A percentile compares a stretch with the other conserved stretches of the same genome.
These are phyloP conservation scores for Fusarium annulatum DNA, from an alignment of 2,329 filamentous ascomycete genomes.

Conservation along the genomic window DNA sequence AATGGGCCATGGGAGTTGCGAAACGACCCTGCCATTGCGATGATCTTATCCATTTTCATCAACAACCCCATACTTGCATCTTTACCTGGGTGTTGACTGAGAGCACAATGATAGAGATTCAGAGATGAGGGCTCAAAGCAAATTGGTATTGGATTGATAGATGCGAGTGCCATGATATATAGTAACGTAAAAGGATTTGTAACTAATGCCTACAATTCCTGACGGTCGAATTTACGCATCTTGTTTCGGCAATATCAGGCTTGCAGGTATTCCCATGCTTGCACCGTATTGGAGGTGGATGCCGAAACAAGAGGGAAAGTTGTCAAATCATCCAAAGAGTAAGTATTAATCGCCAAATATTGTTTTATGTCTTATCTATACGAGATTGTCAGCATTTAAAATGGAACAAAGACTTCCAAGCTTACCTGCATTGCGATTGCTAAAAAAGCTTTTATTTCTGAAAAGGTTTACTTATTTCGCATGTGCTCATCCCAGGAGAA, in stretches of 20 bases:
- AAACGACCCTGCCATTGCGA: not conserved
- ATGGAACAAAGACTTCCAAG: fast-evolving
- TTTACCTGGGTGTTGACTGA: too few relatives aligned
- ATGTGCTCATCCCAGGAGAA: not conserved
- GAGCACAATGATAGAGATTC: not conserved
- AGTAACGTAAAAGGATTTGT: fast-evolving
- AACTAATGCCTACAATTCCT: not conserved
- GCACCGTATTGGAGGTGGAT: not conserved
- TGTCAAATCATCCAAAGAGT: not conserved
- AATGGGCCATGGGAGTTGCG: not conserved
- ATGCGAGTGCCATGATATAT: not conserved
- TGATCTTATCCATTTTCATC: not conserved
- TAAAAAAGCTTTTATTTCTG: fast-evolving
- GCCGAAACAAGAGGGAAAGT: not conserved
- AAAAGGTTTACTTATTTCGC: not conserved
- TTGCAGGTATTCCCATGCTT: not conserved
- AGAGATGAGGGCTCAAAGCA: fast-evolving
- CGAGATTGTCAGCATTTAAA: too few relatives aligned
- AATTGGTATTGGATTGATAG: too few relatives aligned
- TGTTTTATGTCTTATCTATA: not conserved
- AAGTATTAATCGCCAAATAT: fast-evolving
- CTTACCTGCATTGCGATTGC: fast-evolving
- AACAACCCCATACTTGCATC: not conserved
- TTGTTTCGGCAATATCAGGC: too few relatives aligned
- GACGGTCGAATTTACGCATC: fast-evolving